A percentile compares a stretch with the other conserved stretches of the same genome.
These are phyloP conservation scores for Exophiala viscosa DNA, from an alignment of 2,329 filamentous ascomycete species.

Conservation along the genomic window DNA sequence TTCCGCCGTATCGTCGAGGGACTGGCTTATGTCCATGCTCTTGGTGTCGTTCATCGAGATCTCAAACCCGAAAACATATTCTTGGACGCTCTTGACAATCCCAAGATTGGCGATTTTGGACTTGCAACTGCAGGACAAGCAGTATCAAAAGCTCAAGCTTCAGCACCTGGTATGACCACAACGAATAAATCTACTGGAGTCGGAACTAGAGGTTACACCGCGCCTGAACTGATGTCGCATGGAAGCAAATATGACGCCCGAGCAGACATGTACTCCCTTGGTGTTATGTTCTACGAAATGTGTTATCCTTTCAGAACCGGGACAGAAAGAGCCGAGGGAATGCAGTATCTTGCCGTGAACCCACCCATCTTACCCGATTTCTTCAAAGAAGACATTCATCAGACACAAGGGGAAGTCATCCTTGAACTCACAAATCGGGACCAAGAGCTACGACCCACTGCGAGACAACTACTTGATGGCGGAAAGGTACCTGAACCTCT, in stretches of 20 bases:
- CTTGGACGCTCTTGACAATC: conserved; percentile 83
- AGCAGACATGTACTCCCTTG: conserved; percentile 97
- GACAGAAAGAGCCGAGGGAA: conserved; percentile 62
- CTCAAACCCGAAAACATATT: conserved; percentile 98
- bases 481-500: conserved; percentile 86
- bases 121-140: conserved; percentile 80
- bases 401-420: conserved; percentile 70
- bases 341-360: conserved; percentile 59
- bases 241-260: conserved; percentile 76
- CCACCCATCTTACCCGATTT: conserved; percentile 65
- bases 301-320: conserved; percentile 61
- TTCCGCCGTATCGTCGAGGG: conserved; percentile 91
- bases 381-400: conserved; percentile 51
- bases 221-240: conserved; percentile 70
- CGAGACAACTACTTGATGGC: conserved; percentile 75
- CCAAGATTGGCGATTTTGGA: conserved; percentile 95
- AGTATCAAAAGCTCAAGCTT: conserved; percentile 8
- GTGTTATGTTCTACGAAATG: conserved; percentile 99
- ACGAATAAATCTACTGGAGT: conserved; percentile 43
- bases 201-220: conserved; percentile 84
- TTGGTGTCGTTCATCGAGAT: conserved; percentile 92
- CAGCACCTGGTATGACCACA: conserved; percentile 15
- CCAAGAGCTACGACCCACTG: conserved; percentile 77
- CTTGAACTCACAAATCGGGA: conserved; percentile 75
- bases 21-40: conserved; percentile 79